Percentiles rank a stretch among this genome's conserved stretches.
These are phyloP conservation scores for Aspergillus transmontanensis DNA, from an alignment of 2,329 filamentous ascomycete species.

Conservation along the genomic window DNA sequence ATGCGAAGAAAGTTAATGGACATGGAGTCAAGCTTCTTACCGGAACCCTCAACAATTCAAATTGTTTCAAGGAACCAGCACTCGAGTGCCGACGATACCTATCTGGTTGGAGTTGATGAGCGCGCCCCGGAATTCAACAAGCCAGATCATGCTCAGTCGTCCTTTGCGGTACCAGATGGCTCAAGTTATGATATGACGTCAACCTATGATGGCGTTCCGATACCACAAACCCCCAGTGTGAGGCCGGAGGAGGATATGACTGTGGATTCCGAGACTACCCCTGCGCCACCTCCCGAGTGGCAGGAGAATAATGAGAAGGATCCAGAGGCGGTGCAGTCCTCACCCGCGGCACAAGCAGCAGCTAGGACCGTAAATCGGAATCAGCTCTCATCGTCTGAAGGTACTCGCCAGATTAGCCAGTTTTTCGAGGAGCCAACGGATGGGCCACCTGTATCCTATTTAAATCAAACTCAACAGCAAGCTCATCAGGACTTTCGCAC, in stretches of 20 bases:
- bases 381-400: constrained; percentile 34
- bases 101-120: constrained; percentile 41
- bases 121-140: constrained; percentile 19
- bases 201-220: constrained; percentile 19
- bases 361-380: constrained; percentile 43
- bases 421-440: constrained; percentile 25
- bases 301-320: constrained; percentile 38
- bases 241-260: constrained; percentile 18
- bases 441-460: constrained; percentile 23
- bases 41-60: constrained; percentile 53
- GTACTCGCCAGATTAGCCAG: constrained; percentile 21
- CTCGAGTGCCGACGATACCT: constrained; percentile 47
- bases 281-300: constrained; percentile 20
- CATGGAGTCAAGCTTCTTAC: constrained; percentile 65
- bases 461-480: constrained; percentile 29
- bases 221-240: constrained; percentile 22
- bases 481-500: constrained; percentile 30
- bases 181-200: constrained; percentile 22
- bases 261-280: constrained; percentile 23
- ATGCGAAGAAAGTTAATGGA: constrained; percentile 64
- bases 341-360: constrained; percentile 48
- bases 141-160: constrained; percentile 27
- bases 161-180: constrained; percentile 29
- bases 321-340: constrained; percentile 47
- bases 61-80: constrained; percentile 30